Conservation (phyloP, 352 stramenopile genomes). For the Globisporangium rhizosaccharum region DNA sequence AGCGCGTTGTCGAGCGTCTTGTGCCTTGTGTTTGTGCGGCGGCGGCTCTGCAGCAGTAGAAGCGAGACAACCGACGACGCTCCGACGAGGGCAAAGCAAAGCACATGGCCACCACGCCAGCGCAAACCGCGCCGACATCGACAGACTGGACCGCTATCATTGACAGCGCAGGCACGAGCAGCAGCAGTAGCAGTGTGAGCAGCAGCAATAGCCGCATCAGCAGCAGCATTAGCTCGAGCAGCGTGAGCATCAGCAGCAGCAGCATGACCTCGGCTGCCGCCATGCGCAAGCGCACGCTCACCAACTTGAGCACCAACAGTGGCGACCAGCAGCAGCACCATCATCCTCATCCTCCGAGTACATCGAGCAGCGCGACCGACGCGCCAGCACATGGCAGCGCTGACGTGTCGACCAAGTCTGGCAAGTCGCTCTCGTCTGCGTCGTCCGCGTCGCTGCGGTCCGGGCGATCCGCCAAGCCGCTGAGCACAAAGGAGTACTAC, state of each 20-base stretch:
- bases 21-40: too few relatives aligned
- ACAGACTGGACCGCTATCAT: background rate
- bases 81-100: too few relatives aligned
- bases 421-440: background rate
- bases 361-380: background rate
- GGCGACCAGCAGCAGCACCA: constrained; percentile 2
- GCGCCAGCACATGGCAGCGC: background rate
- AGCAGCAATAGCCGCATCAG: background rate
- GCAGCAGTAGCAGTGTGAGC: background rate
- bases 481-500: constrained; percentile 10
- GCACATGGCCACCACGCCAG: too few relatives aligned
- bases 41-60: too few relatives aligned
- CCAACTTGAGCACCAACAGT: constrained; percentile 2
- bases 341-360: background rate
- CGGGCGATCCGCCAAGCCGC: background rate
- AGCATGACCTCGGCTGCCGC: constrained; percentile 3
- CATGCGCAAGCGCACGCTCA: constrained; percentile 16
- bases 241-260: background rate
- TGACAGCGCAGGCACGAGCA: background rate
- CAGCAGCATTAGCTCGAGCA: background rate
- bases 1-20: too few relatives aligned
- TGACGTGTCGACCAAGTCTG: constrained; percentile 1
- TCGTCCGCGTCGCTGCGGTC: background rate
- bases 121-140: background rate
- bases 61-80: too few relatives aligned